Percentiles rank a stretch among this genome's conserved stretches.
phyloP scores from a whole-genome alignment of 108 stramenopile genomes.

The Schizochytrium sp. region DNA sequence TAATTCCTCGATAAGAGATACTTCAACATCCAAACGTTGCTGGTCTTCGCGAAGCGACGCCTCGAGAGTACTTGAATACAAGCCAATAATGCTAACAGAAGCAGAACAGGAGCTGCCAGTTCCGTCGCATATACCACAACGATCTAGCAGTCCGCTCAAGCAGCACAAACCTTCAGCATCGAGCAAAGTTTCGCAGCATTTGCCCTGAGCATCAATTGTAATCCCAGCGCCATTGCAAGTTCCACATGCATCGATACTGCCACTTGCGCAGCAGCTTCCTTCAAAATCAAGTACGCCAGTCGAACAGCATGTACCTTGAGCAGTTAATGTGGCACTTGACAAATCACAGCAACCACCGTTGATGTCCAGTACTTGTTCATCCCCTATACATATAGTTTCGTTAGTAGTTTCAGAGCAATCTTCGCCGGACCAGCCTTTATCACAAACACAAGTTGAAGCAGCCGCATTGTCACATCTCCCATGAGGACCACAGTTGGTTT shows the following conservation, averaged over 20 bases:
- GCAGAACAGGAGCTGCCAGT: constrained; percentile 19
- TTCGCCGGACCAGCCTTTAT: not conserved
- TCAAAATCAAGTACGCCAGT: constrained; percentile 34
- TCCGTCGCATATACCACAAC: constrained; percentile 51
- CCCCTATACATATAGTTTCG: not conserved
- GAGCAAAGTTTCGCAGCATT: constrained; percentile 18
- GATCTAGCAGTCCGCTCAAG: not conserved
- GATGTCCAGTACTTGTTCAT: not conserved
- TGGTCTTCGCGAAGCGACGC: not conserved
- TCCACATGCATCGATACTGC: not conserved
- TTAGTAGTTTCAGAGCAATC: not conserved
- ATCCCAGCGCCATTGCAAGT: not conserved
- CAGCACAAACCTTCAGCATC: constrained; percentile 43
- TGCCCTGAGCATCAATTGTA: not conserved
- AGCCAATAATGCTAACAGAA: not conserved
- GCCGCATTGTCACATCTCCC: constrained; percentile 13
- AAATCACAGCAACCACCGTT: not conserved
- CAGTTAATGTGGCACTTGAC: not conserved
- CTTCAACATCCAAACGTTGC: not conserved
- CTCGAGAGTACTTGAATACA: no score
- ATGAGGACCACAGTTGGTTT: not conserved
- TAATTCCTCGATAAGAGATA: not conserved
- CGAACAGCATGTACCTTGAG: not conserved
- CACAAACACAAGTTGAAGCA: not conserved
- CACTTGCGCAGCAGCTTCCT: constrained; percentile 37